These are phyloP conservation scores for Ceratobasidium sp. DNA, from an alignment of 1,284 basidiomycete genomes.

Conservation along the genomic window DNA sequence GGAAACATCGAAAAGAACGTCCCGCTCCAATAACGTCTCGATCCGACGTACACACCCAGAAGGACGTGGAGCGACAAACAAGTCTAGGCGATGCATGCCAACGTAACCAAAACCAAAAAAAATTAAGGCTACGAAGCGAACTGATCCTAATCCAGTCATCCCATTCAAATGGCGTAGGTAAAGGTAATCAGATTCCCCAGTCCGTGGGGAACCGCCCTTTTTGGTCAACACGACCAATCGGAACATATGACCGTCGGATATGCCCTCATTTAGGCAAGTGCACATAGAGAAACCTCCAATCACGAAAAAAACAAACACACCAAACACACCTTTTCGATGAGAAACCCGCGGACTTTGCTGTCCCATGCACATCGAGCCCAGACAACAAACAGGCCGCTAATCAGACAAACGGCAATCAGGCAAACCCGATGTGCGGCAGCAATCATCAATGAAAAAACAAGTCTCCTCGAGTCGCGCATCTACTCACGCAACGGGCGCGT, in stretches of 20 bases:
- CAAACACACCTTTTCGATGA: conserved; percentile 81
- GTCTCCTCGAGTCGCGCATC: background rate
- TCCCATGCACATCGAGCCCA: conserved; percentile 98
- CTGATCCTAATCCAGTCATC: background rate
- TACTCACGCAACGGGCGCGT: conserved; percentile 83
- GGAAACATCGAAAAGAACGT: conserved; percentile 6
- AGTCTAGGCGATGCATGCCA: no score
- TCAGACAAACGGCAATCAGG: conserved; percentile 10
- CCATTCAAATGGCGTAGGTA: conserved; percentile 21
- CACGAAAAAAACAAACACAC: background rate
- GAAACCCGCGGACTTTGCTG: conserved; percentile 87
- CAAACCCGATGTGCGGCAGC: conserved; percentile 25
- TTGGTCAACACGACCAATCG: background rate
- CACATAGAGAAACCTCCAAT: background rate
- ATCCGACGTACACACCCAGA: no score
- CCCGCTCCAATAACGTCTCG: background rate
- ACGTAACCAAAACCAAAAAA: background rate
- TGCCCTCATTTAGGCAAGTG: conserved; percentile 5
- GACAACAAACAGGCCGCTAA: conserved; percentile 83
- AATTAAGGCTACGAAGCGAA: background rate
- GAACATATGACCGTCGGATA: background rate
- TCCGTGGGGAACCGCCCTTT: no score
- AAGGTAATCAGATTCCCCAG: background rate
- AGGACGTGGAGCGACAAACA: no score
- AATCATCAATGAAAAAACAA: no score